A percentile compares a stretch with the other conserved stretches of the same genome.
These are phyloP conservation scores for Nothomitra cinnamomea DNA, from an alignment of 2,329 filamentous ascomycete species.

Conservation along the genomic window DNA sequence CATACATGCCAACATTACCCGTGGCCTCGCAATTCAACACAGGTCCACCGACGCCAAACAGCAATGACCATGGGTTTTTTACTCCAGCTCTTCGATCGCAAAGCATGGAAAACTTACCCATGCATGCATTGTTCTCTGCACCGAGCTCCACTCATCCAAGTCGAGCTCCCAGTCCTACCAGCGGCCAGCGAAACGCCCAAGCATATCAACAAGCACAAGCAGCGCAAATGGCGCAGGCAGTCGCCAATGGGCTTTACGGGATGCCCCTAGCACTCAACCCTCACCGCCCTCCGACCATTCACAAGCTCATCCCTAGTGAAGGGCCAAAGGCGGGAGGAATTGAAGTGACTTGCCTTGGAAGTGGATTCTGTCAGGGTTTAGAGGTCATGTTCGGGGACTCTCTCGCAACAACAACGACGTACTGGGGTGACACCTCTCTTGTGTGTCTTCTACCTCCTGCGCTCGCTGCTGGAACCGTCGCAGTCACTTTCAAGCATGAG, in stretches of 20 bases:
- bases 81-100: slow-evolving; percentile 39
- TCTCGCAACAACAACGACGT: slow-evolving; percentile 55
- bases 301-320: slow-evolving; percentile 69
- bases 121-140: slow-evolving; percentile 52
- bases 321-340: slow-evolving; percentile 71
- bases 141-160: slow-evolving; percentile 58
- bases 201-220: slow-evolving; percentile 24
- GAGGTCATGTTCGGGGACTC: slow-evolving; percentile 72
- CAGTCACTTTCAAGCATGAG: slow-evolving; percentile 49
- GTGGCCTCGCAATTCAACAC: slow-evolving; percentile 34
- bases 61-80: slow-evolving; percentile 41
- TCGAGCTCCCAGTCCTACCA: slow-evolving; percentile 56
- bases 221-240: slow-evolving; percentile 29
- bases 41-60: slow-evolving; percentile 49
- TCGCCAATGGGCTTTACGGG: slow-evolving; percentile 33
- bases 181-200: slow-evolving; percentile 30
- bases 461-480: slow-evolving; percentile 46
- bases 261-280: slow-evolving; percentile 33
- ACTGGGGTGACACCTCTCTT: slow-evolving; percentile 63
- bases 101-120: slow-evolving; percentile 46
- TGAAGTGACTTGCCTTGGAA: slow-evolving; percentile 72
- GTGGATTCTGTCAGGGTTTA: slow-evolving; percentile 59
- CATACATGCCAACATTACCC: slow-evolving; percentile 28
- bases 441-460: slow-evolving; percentile 64
- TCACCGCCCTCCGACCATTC: slow-evolving; percentile 47